These are phyloP conservation scores for Albizia julibrissin DNA, from an alignment of 306 rosid genomes.

Conservation along the genomic window DNA sequence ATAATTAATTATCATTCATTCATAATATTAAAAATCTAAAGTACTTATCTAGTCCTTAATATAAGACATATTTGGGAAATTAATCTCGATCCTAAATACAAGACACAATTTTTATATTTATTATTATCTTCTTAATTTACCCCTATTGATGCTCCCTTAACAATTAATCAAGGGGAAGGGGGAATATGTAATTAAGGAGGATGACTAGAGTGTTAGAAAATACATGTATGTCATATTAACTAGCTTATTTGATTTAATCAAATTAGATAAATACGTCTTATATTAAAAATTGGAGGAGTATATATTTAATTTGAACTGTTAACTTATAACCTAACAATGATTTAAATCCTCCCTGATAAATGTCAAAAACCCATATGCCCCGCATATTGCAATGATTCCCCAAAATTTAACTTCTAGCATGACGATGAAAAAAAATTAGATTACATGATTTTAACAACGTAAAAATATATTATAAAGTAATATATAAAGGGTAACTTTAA, in stretches of 20 bases:
- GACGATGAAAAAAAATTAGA: neutral
- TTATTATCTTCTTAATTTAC: too few species aligned
- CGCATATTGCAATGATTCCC: neutral
- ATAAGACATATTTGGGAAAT: too few species aligned
- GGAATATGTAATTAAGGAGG: too few species aligned
- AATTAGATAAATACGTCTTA: too few species aligned
- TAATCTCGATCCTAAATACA: too few species aligned
- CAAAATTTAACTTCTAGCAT: neutral
- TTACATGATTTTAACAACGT: neutral
- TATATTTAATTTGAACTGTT: neutral
- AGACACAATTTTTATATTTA: too few species aligned
- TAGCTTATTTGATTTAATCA: too few species aligned
- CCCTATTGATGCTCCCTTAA: too few species aligned
- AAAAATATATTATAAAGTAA: neutral
- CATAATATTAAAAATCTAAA: neutral
- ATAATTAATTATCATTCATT: neutral
- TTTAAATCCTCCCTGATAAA: neutral
- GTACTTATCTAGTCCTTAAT: neutral
- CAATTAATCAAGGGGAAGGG: too few species aligned
- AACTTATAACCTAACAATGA: neutral
- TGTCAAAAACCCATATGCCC: neutral
- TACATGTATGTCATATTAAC: too few species aligned
- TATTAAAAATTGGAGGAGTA: too few species aligned
- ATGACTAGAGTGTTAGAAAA: too few species aligned
- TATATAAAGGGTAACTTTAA: neutral